Evolutionary conservation across 177 flowering plant genomes (phyloP).

Genomic region (Telopea speciosissima): DNA sequence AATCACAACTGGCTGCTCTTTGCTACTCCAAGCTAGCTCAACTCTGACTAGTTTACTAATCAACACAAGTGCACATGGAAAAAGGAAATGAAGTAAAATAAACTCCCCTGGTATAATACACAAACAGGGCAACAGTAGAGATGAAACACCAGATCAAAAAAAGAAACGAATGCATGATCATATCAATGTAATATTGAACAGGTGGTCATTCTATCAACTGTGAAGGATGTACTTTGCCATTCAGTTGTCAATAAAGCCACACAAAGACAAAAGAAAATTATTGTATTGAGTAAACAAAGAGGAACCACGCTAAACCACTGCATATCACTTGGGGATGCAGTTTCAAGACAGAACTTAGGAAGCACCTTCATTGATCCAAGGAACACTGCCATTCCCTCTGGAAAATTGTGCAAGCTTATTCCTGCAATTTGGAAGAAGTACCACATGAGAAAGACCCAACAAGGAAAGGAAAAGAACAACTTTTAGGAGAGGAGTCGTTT

Average conservation of each 20-base stretch:
- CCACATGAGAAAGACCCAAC: constrained; percentile 2
- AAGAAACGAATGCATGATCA: background rate
- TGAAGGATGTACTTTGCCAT: background rate
- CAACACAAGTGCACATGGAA: background rate
- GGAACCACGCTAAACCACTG: too few species aligned
- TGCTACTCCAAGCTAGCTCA: background rate
- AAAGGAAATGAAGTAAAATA: background rate
- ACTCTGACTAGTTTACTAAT: background rate
- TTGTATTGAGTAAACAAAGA: too few species aligned
- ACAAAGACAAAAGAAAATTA: too few species aligned
- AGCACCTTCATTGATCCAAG: constrained; percentile 95
- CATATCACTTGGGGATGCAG: background rate
- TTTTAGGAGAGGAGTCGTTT: too few species aligned
- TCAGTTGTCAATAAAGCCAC: background rate
- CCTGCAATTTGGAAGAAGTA: constrained; percentile 39
- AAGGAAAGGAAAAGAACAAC: background rate
- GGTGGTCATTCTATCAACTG: background rate
- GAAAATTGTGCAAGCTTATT: constrained; percentile 97
- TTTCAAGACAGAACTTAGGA: background rate
- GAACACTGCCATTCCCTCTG: constrained; percentile 99
- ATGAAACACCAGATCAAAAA: background rate
- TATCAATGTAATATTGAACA: background rate
- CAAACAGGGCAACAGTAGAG: background rate
- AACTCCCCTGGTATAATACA: background rate
- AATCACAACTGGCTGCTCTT: background rate